Evolutionary conservation across 352 stramenopile genomes (phyloP).

Genomic region (Pythium sukuiense): DNA sequence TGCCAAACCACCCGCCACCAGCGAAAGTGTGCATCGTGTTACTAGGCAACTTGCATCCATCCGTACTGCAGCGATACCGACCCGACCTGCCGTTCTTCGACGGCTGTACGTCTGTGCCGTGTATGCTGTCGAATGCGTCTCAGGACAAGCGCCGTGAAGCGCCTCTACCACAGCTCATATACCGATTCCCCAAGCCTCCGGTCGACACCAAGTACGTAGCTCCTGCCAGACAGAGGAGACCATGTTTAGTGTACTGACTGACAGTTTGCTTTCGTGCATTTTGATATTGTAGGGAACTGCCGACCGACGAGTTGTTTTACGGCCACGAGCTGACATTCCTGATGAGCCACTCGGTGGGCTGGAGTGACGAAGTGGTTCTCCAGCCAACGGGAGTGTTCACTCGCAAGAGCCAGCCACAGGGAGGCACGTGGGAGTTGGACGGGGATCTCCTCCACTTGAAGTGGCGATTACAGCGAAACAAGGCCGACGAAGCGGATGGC

Average conservation of each 20-base stretch:
- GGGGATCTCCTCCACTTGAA: constrained; percentile 82
- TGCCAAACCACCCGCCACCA: constrained; percentile 39
- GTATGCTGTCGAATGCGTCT: constrained; percentile 60
- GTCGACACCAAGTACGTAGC: constrained; percentile 59
- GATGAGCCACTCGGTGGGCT: constrained; percentile 72
- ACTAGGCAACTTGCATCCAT: constrained; percentile 66
- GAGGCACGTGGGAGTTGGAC: constrained; percentile 76
- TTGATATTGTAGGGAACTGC: constrained; percentile 34
- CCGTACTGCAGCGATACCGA: constrained; percentile 65
- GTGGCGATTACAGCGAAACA: constrained; percentile 48
- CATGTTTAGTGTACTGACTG: not conserved
- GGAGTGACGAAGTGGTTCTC: constrained; percentile 75
- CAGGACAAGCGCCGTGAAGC: constrained; percentile 54
- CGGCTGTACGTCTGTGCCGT: constrained; percentile 64
- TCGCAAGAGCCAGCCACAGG: constrained; percentile 62
- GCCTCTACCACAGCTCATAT: constrained; percentile 64
- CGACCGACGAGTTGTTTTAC: constrained; percentile 69
- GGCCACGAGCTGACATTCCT: constrained; percentile 81
- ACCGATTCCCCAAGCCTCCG: constrained; percentile 62
- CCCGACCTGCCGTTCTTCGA: constrained; percentile 76
- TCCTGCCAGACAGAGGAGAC: not conserved
- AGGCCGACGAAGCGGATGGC: constrained; percentile 29
- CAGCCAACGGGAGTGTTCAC: constrained; percentile 56
- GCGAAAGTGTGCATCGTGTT: constrained; percentile 78
- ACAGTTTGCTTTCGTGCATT: not conserved